Evolutionary conservation across 495 filamentous ascomycete species (phyloP).

Genomic region (Hypoxylon crocopeplum): DNA sequence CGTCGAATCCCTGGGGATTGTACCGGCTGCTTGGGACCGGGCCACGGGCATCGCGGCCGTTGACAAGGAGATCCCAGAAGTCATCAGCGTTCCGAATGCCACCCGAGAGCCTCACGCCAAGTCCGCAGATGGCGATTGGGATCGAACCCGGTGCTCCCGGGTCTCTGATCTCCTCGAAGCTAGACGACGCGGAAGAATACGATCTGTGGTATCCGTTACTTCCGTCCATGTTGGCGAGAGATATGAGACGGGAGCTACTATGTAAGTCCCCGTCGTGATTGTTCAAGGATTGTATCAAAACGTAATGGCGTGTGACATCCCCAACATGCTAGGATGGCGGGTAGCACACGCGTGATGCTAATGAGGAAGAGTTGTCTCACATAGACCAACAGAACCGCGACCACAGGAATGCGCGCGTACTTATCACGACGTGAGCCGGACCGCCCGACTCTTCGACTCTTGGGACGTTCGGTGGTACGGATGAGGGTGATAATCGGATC

Average conservation of each 20-base stretch:
- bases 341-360: not conserved
- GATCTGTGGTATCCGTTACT: slow-evolving; percentile 9
- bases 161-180: slow-evolving; percentile 28
- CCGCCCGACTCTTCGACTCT: not conserved
- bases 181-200: slow-evolving; percentile 20
- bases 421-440: slow-evolving; percentile 15
- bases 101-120: slow-evolving; percentile 58
- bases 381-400: not conserved
- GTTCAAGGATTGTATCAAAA: slow-evolving; percentile 16
- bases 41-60: slow-evolving; percentile 45
- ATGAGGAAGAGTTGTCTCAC: slow-evolving; percentile 4
- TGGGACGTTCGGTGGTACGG: slow-evolving; percentile 4
- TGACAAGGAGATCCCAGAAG: slow-evolving; percentile 54
- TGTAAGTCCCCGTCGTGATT: not conserved
- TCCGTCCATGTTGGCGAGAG: slow-evolving; percentile 12
- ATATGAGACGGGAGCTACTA: not conserved
- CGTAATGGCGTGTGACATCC: not conserved
- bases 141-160: slow-evolving; percentile 1
- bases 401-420: slow-evolving; percentile 12
- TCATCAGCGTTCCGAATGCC: slow-evolving; percentile 38
- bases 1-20: slow-evolving; percentile 51
- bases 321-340: not conserved
- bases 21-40: slow-evolving; percentile 48
- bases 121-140: slow-evolving; percentile 57
- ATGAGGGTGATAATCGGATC: slow-evolving; percentile 6